Evolutionary conservation across 2,329 filamentous ascomycete genomes (phyloP), one percentile per base, ranked within the genome.

Genomic region (Thielaviopsis euricoi): DNA sequence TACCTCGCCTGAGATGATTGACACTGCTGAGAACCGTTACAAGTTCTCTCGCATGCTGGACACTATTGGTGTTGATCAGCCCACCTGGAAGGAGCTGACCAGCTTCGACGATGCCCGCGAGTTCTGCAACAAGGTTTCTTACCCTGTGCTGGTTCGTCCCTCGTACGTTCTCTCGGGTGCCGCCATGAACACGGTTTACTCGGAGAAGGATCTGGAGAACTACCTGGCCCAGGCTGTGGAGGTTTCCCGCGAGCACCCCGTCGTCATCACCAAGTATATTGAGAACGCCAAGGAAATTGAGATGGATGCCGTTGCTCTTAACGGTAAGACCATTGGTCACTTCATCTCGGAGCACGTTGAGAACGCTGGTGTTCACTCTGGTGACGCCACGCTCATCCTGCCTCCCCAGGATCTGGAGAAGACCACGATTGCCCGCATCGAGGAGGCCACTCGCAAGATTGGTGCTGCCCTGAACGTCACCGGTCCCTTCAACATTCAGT

Each of bases 231-330:
- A 97, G 72, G 93, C 93, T 57, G 87, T 81, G 6, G 90, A 95
- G 63, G 93, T 98, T 52, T 97, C 93, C 6, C 83, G 87, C 62
- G 91, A 97, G 62, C 88, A 97, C 70, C 93, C 93, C 0, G 93
- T 98, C 12, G 93, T 98, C 61, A 97, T 98, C 67, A 97, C 91
- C 61, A 98, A 98, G 75, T 98, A 97, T 73, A 97, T 98, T 64
- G 93, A 98, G 76, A 93, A 95, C 64, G 93, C 93, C 63, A 97
- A 98, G 77, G 93, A 98, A 71, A 97, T 98, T 62, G 93, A 98
- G 72, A 97, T 98, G 93, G 93, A 98, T 66, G 93, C 93, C 48
- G 93, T 98, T 51, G 93, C 91, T 57, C 85, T 84, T 65, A 86
- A 94, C 64, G 93, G 93, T 67, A 84, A 80, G 57, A 86, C 97